Percentiles rank a stretch among this genome's conserved stretches.
phyloP scores from a whole-genome alignment of 768 basidiomycete species.

The Cubamyces lactineus region DNA sequence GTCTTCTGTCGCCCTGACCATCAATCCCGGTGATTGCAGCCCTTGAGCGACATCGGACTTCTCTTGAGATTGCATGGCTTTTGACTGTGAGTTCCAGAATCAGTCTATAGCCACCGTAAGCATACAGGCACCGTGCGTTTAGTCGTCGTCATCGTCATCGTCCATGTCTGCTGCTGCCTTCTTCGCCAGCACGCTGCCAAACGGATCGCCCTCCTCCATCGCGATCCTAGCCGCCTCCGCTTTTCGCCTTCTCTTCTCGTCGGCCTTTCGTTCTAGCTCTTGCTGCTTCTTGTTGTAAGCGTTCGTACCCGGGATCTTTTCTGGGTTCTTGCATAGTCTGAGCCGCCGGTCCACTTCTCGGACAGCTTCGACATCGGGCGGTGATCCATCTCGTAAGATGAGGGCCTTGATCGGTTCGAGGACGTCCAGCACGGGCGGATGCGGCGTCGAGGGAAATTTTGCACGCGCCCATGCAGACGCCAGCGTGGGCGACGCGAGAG shows the following conservation, averaged over 20 bases:
- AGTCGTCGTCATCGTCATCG: constrained; percentile 52
- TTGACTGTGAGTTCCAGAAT: too few relatives aligned
- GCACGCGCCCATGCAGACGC: constrained; percentile 62
- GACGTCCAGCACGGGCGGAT: constrained; percentile 39
- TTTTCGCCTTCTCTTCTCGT: constrained; percentile 60
- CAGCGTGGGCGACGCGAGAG: constrained; percentile 62
- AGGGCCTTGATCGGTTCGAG: constrained; percentile 58
- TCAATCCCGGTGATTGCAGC: neutral
- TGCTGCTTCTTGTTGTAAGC: constrained; percentile 74
- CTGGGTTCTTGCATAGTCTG: constrained; percentile 91
- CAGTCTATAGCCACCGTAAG: too few relatives aligned
- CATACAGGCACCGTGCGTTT: constrained; percentile 8
- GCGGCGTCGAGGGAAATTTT: constrained; percentile 36
- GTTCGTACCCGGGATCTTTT: constrained; percentile 90
- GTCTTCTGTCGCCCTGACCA: too few relatives aligned
- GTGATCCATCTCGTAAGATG: constrained; percentile 56
- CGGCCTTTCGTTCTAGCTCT: constrained; percentile 71
- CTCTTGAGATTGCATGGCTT: too few relatives aligned
- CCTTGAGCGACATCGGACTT: neutral
- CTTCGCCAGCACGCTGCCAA: constrained; percentile 56
- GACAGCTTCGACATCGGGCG: constrained; percentile 81
- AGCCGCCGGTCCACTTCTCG: constrained; percentile 88
- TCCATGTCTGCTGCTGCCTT: constrained; percentile 51
- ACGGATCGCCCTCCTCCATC: constrained; percentile 65
- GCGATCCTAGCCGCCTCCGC: constrained; percentile 57